phyloP scores from a whole-genome alignment of 1,284 basidiomycete species.

The Neolentinus lepideus region DNA sequence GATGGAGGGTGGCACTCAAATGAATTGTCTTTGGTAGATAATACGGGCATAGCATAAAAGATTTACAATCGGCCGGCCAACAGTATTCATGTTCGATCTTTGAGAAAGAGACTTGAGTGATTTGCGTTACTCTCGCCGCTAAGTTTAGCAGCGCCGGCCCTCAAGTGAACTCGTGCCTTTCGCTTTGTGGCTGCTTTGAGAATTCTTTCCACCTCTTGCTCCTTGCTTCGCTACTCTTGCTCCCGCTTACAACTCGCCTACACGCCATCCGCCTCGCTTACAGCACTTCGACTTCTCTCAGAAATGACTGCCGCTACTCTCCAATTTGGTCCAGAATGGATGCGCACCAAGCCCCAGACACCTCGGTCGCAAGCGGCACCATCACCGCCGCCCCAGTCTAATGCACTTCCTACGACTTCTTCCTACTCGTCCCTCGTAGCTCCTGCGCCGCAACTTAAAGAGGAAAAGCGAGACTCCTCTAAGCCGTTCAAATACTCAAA shows the following conservation, averaged over 20 bases:
- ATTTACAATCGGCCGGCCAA: neutral
- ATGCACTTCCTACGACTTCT: constrained; percentile 45
- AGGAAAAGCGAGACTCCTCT: constrained; percentile 51
- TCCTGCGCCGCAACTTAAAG: constrained; percentile 39
- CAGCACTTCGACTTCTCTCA: neutral
- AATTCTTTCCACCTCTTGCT: constrained; percentile 2
- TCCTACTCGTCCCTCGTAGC: constrained; percentile 78
- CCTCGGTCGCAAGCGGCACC: constrained; percentile 46
- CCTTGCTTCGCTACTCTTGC: constrained; percentile 1
- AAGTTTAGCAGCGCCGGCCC: neutral
- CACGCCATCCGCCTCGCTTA: neutral
- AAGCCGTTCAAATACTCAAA: constrained; percentile 84
- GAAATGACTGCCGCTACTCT: constrained; percentile 68
- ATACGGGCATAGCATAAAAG: neutral
- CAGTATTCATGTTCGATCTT: neutral
- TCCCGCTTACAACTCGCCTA: neutral
- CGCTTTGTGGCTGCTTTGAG: neutral
- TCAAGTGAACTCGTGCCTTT: neutral
- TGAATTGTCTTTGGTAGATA: neutral
- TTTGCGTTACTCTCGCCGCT: neutral
- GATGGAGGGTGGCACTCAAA: constrained; percentile 42
- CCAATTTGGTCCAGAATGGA: constrained; percentile 88
- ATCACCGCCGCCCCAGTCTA: constrained; percentile 43
- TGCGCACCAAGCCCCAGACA: constrained; percentile 69
- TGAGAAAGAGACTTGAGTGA: neutral